Evolutionary conservation across 768 basidiomycete genomes (phyloP).

Genomic region (Collybia sordida): DNA sequence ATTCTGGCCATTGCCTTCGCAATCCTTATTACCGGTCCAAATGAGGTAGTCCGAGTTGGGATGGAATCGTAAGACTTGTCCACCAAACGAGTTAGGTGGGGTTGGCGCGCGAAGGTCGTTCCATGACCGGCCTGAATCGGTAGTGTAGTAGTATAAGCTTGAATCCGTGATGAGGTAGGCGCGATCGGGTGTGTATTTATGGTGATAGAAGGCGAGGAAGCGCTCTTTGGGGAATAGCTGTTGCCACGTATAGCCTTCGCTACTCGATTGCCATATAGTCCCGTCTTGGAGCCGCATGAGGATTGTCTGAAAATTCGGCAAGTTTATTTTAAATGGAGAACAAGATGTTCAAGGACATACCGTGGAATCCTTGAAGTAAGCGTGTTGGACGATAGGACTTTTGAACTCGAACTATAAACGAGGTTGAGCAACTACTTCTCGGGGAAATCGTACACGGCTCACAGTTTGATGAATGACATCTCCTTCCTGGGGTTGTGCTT

Average conservation of each 20-base stretch:
- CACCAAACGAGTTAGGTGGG: constrained; percentile 77
- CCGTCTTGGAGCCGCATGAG: constrained; percentile 78
- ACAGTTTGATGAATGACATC: constrained; percentile 75
- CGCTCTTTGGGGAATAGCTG: constrained; percentile 57
- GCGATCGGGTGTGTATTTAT: constrained; percentile 73
- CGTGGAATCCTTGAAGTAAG: constrained; percentile 82
- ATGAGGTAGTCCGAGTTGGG: constrained; percentile 82
- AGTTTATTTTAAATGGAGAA: neutral
- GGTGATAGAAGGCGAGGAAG: constrained; percentile 87
- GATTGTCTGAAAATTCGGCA: constrained; percentile 57
- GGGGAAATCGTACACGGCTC: constrained; percentile 20
- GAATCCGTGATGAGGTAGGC: constrained; percentile 86
- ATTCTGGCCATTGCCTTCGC: constrained; percentile 38
- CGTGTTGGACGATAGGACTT: constrained; percentile 64
- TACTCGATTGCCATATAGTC: constrained; percentile 90
- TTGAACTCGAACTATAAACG: constrained; percentile 62
- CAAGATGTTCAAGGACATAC: constrained; percentile 32
- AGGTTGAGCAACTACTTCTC: neutral
- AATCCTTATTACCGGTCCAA: constrained; percentile 82
- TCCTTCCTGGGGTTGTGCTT: constrained; percentile 82
- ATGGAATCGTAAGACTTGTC: constrained; percentile 84
- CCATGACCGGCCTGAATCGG: constrained; percentile 80
- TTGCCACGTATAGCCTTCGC: constrained; percentile 92
- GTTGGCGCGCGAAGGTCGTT: constrained; percentile 53
- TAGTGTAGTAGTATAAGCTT: constrained; percentile 72